A percentile compares a stretch with the other conserved stretches of the same genome.
phyloP scores from a whole-genome alignment of 2,329 filamentous ascomycete genomes.

The Neofusicoccum umdonicola region DNA sequence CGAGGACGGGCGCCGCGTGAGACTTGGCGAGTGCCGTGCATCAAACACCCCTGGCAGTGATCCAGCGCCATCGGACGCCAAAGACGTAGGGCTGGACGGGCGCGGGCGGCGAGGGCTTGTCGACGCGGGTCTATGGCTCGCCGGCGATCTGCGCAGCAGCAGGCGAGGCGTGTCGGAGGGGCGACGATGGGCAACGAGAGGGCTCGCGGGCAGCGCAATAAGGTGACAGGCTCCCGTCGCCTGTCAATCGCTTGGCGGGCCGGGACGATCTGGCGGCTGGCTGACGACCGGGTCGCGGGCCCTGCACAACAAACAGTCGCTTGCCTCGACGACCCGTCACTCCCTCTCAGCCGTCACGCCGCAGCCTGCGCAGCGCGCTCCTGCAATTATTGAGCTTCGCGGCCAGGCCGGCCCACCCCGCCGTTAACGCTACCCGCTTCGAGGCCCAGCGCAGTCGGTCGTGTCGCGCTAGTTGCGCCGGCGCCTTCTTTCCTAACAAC shows the following conservation, averaged over 20 bases:
- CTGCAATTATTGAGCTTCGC: background rate
- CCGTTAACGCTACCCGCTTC: slow-evolving; percentile 10
- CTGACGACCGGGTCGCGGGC: background rate
- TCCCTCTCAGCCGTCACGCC: background rate
- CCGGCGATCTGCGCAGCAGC: background rate
- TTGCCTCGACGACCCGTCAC: background rate
- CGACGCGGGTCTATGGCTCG: background rate
- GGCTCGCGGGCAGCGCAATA: background rate
- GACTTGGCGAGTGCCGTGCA: background rate
- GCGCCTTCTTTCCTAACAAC: slow-evolving; percentile 8
- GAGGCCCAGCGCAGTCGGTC: slow-evolving; percentile 4
- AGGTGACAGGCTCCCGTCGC: background rate
- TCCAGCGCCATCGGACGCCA: background rate
- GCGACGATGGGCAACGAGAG: background rate
- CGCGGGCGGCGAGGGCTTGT: background rate
- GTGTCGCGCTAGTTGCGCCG: slow-evolving; percentile 11
- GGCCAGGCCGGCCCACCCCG: background rate
- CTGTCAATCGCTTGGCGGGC: background rate
- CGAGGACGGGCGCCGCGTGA: background rate
- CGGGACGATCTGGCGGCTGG: slow-evolving; percentile 9
- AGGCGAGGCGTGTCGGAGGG: background rate
- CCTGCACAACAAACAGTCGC: slow-evolving; percentile 13
- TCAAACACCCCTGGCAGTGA: background rate
- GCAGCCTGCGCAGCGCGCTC: background rate
- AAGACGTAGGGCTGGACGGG: background rate